phyloP scores from a whole-genome alignment of 2,329 filamentous ascomycete species.

The Hypoxylon sp. region DNA sequence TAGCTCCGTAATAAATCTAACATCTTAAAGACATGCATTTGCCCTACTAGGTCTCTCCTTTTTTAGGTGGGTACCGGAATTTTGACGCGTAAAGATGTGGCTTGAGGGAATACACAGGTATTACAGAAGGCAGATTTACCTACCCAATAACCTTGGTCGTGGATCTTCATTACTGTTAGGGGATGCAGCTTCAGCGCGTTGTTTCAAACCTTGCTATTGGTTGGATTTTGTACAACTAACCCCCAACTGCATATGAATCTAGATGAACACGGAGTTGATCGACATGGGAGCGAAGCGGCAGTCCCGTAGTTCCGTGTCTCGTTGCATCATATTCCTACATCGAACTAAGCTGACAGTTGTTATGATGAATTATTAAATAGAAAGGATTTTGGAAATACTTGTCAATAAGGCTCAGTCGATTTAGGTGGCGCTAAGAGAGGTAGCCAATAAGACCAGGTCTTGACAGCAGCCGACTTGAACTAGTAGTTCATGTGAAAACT shows the following conservation, averaged over 20 bases:
- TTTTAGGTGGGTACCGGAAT: background rate
- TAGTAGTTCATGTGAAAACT: too few species aligned
- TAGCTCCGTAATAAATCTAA: conserved; percentile 7
- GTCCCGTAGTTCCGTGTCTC: background rate
- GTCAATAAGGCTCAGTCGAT: background rate
- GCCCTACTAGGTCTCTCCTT: background rate
- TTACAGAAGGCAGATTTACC: background rate
- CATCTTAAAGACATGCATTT: background rate
- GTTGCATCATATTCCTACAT: background rate
- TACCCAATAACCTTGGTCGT: background rate
- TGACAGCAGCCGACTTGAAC: background rate
- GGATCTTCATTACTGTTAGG: conserved; percentile 1
- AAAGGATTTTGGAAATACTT: background rate
- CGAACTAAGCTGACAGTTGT: background rate
- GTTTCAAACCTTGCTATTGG: conserved; percentile 11
- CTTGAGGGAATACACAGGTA: background rate
- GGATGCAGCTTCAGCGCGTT: conserved; percentile 7
- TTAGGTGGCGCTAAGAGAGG: background rate
- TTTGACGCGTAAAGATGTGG: background rate
- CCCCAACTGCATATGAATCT: conserved; percentile 1
- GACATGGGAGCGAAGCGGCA: background rate
- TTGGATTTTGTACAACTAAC: conserved; percentile 1
- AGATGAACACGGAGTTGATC: conserved; percentile 4
- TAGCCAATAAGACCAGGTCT: background rate
- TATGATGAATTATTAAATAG: background rate